Base-by-base conservation (phyloP, 495 filamentous ascomycete species). In the Neurospora tetraspora region DNA sequence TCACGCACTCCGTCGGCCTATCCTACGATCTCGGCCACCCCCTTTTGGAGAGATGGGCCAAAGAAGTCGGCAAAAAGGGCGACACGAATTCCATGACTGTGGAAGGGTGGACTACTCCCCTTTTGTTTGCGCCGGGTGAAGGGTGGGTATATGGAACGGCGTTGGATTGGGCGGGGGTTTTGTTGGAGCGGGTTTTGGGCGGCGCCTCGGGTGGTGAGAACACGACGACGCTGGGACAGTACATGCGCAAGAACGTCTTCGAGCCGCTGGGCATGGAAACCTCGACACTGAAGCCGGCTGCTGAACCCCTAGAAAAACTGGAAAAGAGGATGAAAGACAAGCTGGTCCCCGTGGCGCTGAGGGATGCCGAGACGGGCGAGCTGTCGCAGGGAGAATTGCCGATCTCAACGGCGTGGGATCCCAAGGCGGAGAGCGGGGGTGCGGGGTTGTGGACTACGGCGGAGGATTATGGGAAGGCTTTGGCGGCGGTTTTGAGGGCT, bases 361-460 rank as follows among this genome's bases (percentile, higher is more conserved):
- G 72, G 39, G 74, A 76, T 43, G 69, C 20, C 10, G 39, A 70
- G 65, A 71, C 34, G 10, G 73, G 74, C 70, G 23, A 37, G 36
- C 65, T 80, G 4, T 39, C 43, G 9, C 31, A 37, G 11, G 70
- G 70, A 11, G 69, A 70, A 11, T 20, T 69, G 23, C 72, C 71
- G 18, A 37, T 74, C 1, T 73, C 75, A 1, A 27, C 53, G 16
- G 53, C 53, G 27, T 65, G 53, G 53, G 71, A 78, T 4, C 77
- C 76, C 7, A 70, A 68, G 37, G 40, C 75, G 39, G 78, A 80
- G 34, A 78, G 77, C 65, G 89, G 88, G 3, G 89, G 89, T 1
- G 82, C 82, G 11, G 90, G 89, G 2, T 43, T 86, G 23, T 89
- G 81, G 69, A 80, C 83, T 6, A 78, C 82, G 0, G 83, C 85